These are phyloP conservation scores for Pseudocercospora musae DNA, from an alignment of 2,329 filamentous ascomycete species.

Conservation along the genomic window DNA sequence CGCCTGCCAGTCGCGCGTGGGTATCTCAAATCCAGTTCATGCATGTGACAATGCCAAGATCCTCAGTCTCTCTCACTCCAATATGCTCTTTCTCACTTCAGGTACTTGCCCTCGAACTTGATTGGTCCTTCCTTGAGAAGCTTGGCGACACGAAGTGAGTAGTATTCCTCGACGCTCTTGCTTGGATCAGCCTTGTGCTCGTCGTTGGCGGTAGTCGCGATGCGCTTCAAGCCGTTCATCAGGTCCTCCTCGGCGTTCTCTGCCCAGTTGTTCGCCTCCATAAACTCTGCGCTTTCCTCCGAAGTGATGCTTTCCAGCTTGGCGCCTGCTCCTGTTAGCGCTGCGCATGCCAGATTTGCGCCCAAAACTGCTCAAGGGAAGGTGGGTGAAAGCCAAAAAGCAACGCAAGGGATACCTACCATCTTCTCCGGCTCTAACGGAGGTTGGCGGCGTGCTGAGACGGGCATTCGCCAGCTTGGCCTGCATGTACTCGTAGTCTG, in stretches of 20 bases:
- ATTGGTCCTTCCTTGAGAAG: slow-evolving; percentile 26
- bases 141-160: slow-evolving; percentile 29
- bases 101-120: slow-evolving; percentile 22
- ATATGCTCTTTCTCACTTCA: slow-evolving; percentile 12
- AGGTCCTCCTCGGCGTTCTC: slow-evolving; percentile 33
- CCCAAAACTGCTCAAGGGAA: not conserved
- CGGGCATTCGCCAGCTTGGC: not conserved
- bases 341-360: not conserved
- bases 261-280: slow-evolving; percentile 33
- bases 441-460: not conserved
- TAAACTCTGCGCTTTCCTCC: not conserved
- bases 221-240: slow-evolving; percentile 27
- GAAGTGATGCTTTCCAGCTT: not conserved
- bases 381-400: not conserved
- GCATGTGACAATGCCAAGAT: slow-evolving; percentile 1
- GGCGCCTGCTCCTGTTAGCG: slow-evolving; percentile 1
- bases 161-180: slow-evolving; percentile 30
- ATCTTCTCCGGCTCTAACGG: not conserved
- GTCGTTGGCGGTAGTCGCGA: slow-evolving; percentile 34
- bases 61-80: not conserved
- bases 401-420: not conserved
- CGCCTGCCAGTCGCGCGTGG: not conserved
- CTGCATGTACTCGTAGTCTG: not conserved
- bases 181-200: slow-evolving; percentile 27
- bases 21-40: not conserved